Evolutionary conservation across 129 eudicot genomes (phyloP).

Genomic region (Sambucus nigra): DNA sequence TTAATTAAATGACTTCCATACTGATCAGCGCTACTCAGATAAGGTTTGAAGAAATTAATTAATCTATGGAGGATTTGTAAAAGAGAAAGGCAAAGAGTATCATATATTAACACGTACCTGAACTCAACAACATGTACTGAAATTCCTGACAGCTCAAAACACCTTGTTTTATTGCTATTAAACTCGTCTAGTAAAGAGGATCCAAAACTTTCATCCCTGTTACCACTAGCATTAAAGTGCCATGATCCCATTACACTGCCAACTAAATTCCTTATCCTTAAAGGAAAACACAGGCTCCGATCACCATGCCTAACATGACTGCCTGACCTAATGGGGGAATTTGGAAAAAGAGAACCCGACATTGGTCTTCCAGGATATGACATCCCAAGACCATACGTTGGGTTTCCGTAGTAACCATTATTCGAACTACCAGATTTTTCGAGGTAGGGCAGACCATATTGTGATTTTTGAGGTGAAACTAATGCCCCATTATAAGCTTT

Average conservation of each 20-base stretch:
- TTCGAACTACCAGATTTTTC: slow-evolving; percentile 30
- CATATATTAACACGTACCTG: slow-evolving; percentile 45
- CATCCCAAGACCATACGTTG: slow-evolving; percentile 55
- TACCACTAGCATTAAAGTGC: slow-evolving; percentile 36
- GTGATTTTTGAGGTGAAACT: slow-evolving; percentile 65
- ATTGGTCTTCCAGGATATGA: slow-evolving; percentile 29
- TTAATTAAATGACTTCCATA: slow-evolving; percentile 96
- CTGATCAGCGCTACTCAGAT: slow-evolving; percentile 71
- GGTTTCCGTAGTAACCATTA: slow-evolving; percentile 65
- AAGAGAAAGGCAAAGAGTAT: neutral
- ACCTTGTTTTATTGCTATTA: slow-evolving; percentile 77
- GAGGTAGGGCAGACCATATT: slow-evolving; percentile 40
- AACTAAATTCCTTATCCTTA: slow-evolving; percentile 59
- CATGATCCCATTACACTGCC: slow-evolving; percentile 57
- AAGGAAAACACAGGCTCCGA: slow-evolving; percentile 49
- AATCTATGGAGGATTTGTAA: neutral
- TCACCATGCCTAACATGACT: slow-evolving; percentile 77
- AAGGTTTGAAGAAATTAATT: neutral
- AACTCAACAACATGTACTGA: slow-evolving; percentile 87
- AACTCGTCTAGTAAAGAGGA: slow-evolving; percentile 89
- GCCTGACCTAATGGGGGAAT: slow-evolving; percentile 61
- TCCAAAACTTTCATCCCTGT: slow-evolving; percentile 45
- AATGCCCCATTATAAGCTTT: slow-evolving; percentile 66
- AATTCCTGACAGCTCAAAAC: slow-evolving; percentile 85
- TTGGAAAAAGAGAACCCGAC: slow-evolving; percentile 38